phyloP scores from a whole-genome alignment of 179 eudicot genomes.

The Heliamphora pulchella region DNA sequence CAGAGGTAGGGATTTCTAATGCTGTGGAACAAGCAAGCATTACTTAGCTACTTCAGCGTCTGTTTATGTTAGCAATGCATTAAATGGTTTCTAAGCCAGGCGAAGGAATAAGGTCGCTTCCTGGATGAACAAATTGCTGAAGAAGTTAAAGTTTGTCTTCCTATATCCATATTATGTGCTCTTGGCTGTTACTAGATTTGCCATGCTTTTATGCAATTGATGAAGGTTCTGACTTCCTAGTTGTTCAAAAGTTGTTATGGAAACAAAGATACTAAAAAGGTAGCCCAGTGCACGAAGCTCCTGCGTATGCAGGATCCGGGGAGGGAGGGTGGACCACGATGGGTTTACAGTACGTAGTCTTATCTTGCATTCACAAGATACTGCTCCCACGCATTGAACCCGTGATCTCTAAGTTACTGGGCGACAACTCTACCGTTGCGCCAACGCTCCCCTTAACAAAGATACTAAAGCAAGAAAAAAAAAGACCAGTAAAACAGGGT shows the following conservation, averaged over 20 bases:
- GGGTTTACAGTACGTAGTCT: too few relatives aligned
- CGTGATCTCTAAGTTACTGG: too few relatives aligned
- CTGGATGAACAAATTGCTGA: background rate
- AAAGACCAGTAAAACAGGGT: background rate
- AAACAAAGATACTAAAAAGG: background rate
- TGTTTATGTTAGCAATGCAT: background rate
- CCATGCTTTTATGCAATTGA: background rate
- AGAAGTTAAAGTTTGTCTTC: background rate
- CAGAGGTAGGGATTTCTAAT: constrained; percentile 48
- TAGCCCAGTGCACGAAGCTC: too few relatives aligned
- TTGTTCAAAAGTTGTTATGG: constrained; percentile 3
- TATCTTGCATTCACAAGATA: too few relatives aligned
- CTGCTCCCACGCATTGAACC: too few relatives aligned
- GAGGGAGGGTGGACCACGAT: too few relatives aligned
- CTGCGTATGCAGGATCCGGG: too few relatives aligned
- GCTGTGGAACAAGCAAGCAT: background rate
- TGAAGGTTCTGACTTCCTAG: constrained; percentile 2
- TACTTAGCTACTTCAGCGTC: background rate
- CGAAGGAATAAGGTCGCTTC: background rate
- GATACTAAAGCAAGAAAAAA: background rate
- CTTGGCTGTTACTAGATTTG: background rate
- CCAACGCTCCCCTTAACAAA: background rate
- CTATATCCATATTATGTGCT: background rate
- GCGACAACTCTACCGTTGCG: too few relatives aligned
- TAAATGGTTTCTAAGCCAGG: background rate